A percentile compares a stretch with the other conserved stretches of the same genome.
Evolutionary conservation across 768 basidiomycete genomes (phyloP).

Genomic region (Lactifluus subvellereus): DNA sequence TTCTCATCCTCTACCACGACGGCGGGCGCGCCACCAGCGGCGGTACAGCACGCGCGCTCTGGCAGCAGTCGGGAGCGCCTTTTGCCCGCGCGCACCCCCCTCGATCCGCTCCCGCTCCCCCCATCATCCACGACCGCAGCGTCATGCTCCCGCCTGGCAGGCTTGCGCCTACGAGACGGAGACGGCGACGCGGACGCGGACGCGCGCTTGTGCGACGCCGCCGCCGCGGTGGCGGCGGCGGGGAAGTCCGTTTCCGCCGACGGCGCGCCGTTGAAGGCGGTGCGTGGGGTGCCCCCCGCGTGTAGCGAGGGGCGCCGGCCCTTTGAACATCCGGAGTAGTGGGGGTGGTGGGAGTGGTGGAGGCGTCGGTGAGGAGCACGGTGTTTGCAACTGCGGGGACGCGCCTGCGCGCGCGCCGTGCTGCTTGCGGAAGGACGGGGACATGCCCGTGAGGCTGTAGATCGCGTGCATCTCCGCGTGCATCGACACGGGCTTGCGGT

Average conservation of each 20-base stretch:
- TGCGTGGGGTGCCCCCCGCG: conserved; percentile 23
- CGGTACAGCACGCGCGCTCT: not conserved
- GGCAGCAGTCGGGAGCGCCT: not conserved
- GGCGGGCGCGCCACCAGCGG: not conserved
- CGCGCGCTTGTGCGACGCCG: not conserved
- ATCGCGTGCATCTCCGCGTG: conserved; percentile 60
- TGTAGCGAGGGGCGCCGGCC: conserved; percentile 21
- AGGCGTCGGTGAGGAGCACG: not conserved
- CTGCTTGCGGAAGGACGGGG: conserved; percentile 49
- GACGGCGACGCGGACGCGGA: too few relatives aligned
- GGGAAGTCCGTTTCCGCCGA: not conserved
- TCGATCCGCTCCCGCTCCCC: not conserved
- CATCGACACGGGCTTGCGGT: conserved; percentile 45
- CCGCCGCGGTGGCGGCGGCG: not conserved
- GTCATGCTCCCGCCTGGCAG: not conserved
- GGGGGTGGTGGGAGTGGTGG: conserved; percentile 25
- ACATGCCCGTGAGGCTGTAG: conserved; percentile 44
- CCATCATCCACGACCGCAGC: conserved; percentile 15
- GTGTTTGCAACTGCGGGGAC: conserved; percentile 21
- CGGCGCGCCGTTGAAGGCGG: conserved; percentile 6
- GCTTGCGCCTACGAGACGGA: conserved; percentile 1
- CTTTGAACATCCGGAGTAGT: conserved; percentile 22
- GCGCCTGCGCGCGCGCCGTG: conserved; percentile 31
- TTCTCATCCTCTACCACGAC: conserved; percentile 24
- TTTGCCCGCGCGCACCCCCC: not conserved